Base-by-base conservation (phyloP, 768 basidiomycete species). In the Pleurotus cornucopiae region DNA sequence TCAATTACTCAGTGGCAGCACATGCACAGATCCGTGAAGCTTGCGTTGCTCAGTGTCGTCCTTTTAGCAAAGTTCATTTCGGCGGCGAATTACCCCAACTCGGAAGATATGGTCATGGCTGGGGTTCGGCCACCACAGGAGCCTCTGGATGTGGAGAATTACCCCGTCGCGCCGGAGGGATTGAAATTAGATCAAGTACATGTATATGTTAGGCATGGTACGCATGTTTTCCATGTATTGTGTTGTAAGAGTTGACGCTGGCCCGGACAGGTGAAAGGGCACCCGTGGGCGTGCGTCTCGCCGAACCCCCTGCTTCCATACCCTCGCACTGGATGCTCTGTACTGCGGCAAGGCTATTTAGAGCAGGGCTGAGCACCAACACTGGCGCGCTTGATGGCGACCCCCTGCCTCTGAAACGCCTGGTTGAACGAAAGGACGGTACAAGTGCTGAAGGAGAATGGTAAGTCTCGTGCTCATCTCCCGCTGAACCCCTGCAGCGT, bases 121-220 rank as follows among this genome's bases (percentile, higher is more conserved):
- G 30, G 11, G 30, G 30, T 11, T 34, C 30, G 64, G 45, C 65
- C 65, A n/a, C 73, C 73, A 4, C 76, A 78, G 59, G 71, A 73
- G 25, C 76, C 77, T 12, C 64, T 89, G 14, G 84, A 89, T 51
- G 82, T 83, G 0, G 75, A 84, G 20, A 69, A 69, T 6, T 91
- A 91, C 63, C 81, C 84, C 3, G 65, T 73, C 34, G 78, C 84
- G 0, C 88, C 88, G 1, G 56, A 67, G 1, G 77, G 71, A 21
- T 73, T 91, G 14, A 57, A 74, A 60, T 71, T 91, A 40, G 77
- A 86, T 64, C 89, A 90, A 66, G 86, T 91, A 9, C 86, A 91
- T 65, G 68, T 90, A 39, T 91, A 83, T 63, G 80, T 88, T 3
- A 76, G 89, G 21, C 89, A 91, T 66, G 89, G 89, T 88, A 55